Evolutionary conservation across 2,329 filamentous ascomycete genomes (phyloP).

Genomic region (Didymellaceae sp.): DNA sequence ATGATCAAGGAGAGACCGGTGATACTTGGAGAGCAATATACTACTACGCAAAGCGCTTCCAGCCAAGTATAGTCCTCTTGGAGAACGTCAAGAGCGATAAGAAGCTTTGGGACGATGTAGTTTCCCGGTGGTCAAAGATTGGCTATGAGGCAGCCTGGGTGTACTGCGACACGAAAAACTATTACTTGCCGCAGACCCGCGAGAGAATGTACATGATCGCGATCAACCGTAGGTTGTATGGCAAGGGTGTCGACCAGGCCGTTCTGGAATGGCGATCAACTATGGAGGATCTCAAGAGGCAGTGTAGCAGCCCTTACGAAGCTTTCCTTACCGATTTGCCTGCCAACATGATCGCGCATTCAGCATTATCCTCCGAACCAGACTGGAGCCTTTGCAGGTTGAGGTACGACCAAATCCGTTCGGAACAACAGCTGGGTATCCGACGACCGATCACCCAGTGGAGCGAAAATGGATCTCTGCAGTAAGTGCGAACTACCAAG

Average conservation of each 20-base stretch:
- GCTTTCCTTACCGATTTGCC: slow-evolving; percentile 66
- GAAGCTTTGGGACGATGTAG: slow-evolving; percentile 65
- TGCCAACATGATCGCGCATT: slow-evolving; percentile 55
- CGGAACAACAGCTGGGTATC: slow-evolving; percentile 58
- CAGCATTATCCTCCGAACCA: slow-evolving; percentile 33
- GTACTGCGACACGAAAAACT: slow-evolving; percentile 71
- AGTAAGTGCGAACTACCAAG: slow-evolving; percentile 9
- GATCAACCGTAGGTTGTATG: slow-evolving; percentile 41
- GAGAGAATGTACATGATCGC: slow-evolving; percentile 56
- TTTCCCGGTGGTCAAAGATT: slow-evolving; percentile 54
- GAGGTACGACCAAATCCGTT: slow-evolving; percentile 65
- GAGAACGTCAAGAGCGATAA: slow-evolving; percentile 67
- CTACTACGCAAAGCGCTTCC: slow-evolving; percentile 60
- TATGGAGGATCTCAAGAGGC: slow-evolving; percentile 59
- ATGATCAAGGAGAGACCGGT: slow-evolving; percentile 67
- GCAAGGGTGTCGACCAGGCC: slow-evolving; percentile 20
- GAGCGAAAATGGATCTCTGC: slow-evolving; percentile 60
- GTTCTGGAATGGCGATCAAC: slow-evolving; percentile 51
- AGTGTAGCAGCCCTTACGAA: slow-evolving; percentile 67
- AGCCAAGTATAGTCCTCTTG: slow-evolving; percentile 70
- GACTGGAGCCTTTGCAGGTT: slow-evolving; percentile 65
- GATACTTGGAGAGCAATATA: slow-evolving; percentile 70
- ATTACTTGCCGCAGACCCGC: slow-evolving; percentile 73
- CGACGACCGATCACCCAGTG: slow-evolving; percentile 66
- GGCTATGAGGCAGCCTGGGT: slow-evolving; percentile 62